Evolutionary conservation across 768 basidiomycete genomes (phyloP).

Genomic region (Collybia sordida): DNA sequence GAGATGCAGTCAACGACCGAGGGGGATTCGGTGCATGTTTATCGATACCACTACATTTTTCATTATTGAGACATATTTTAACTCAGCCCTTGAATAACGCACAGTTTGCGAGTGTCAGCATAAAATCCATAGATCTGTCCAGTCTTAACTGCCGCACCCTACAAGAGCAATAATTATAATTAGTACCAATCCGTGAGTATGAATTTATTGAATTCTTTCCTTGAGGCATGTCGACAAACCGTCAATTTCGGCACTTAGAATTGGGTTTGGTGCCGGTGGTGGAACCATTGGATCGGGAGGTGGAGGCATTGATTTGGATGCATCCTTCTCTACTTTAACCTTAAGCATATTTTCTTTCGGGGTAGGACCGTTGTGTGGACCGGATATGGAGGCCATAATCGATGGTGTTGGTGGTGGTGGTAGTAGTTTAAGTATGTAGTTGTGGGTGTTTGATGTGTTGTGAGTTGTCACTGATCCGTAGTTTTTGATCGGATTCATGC

Average conservation of each 20-base stretch:
- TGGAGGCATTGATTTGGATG: conserved; percentile 52
- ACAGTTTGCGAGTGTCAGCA: conserved; percentile 65
- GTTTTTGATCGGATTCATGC: too few species aligned
- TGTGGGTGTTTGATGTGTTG: too few species aligned
- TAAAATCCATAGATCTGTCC: conserved; percentile 73
- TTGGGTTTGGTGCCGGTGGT: conserved; percentile 25
- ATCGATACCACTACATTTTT: conserved; percentile 48
- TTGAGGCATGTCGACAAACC: conserved; percentile 58
- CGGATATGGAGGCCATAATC: conserved; percentile 49
- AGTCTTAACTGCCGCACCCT: conserved; percentile 70
- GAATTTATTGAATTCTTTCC: conserved; percentile 30
- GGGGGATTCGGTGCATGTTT: conserved; percentile 63
- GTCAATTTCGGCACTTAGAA: conserved; percentile 65
- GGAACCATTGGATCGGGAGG: conserved; percentile 41
- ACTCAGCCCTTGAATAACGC: conserved; percentile 21
- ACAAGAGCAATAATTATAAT: conserved; percentile 12
- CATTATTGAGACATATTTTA: background rate
- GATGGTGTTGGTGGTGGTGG: too few species aligned
- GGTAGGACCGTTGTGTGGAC: conserved; percentile 29
- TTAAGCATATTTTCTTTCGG: conserved; percentile 18
- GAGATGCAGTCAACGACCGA: conserved; percentile 57
- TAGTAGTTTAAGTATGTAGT: too few species aligned
- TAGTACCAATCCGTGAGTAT: conserved; percentile 5
- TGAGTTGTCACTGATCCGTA: background rate
- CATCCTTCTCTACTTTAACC: conserved; percentile 26